Evolutionary conservation across 2,329 filamentous ascomycete genomes (phyloP).

Genomic region (Aspergillus aculeatus): DNA sequence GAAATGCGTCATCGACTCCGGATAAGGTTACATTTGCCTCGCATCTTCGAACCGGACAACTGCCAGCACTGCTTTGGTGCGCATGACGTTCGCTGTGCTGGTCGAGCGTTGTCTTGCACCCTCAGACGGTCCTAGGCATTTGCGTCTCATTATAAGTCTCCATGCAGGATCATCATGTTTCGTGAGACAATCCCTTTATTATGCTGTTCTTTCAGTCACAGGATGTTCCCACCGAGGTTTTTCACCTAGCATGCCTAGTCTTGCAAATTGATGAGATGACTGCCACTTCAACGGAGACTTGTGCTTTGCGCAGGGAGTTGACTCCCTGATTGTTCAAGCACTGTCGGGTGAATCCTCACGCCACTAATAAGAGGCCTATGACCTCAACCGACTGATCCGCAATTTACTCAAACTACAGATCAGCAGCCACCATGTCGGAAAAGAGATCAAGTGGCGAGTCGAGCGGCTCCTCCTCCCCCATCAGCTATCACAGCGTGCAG

Average conservation of each 20-base stretch:
- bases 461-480: not conserved
- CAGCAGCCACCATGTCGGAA: not conserved
- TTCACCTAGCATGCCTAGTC: no score
- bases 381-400: not conserved
- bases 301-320: not conserved
- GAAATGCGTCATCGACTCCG: slow-evolving; percentile 6
- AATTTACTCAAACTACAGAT: not conserved
- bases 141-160: not conserved
- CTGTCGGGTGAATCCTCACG: not conserved
- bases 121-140: not conserved
- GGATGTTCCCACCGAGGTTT: not conserved
- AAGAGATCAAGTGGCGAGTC: not conserved
- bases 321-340: not conserved
- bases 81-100: not conserved
- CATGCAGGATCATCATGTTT: not conserved
- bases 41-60: not conserved
- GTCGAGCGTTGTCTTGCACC: not conserved
- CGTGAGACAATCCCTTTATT: not conserved
- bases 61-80: not conserved
- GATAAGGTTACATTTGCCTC: slow-evolving; percentile 6
- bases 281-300: not conserved
- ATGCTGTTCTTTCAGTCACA: not conserved
- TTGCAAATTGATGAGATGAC: not conserved
- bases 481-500: slow-evolving; percentile 5
- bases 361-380: no score